Evolutionary conservation across 2,329 filamentous ascomycete genomes (phyloP).

Genomic region (Teratosphaeria pseudoeucalypti): DNA sequence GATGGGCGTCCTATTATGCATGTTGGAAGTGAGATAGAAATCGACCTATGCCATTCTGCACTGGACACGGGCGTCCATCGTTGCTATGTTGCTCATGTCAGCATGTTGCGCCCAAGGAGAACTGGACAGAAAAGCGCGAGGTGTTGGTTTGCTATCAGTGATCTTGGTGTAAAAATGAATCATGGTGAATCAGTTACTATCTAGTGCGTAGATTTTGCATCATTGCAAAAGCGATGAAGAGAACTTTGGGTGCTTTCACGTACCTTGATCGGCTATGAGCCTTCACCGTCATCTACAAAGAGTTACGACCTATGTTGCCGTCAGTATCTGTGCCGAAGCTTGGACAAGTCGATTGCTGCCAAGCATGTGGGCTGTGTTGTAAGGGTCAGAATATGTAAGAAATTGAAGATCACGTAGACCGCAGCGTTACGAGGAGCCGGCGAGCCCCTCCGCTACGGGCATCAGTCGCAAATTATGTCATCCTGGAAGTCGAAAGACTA

Average conservation of each 20-base stretch:
- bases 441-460: constrained; percentile 73
- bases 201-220: constrained; percentile 12
- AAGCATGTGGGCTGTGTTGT: not conserved
- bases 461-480: constrained; percentile 99
- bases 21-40: not conserved
- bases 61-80: not conserved
- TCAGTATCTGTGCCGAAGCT: not conserved
- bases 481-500: constrained; percentile 37
- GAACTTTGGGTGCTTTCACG: not conserved
- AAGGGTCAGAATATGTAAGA: constrained; percentile 94
- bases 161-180: constrained; percentile 29
- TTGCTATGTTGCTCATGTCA: not conserved
- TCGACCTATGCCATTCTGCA: not conserved
- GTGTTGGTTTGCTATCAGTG: constrained; percentile 22
- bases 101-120: not conserved
- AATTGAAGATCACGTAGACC: constrained; percentile 72
- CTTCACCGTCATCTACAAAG: not conserved
- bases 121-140: not conserved
- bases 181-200: constrained; percentile 9
- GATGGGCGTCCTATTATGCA: constrained; percentile 18
- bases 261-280: not conserved
- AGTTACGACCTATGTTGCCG: not conserved
- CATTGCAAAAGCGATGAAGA: constrained; percentile 4
- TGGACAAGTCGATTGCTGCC: not conserved
- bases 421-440: constrained; percentile 75